Conservation (phyloP, 2,329 filamentous ascomycete species). For the Thielaviopsis euricoi region DNA sequence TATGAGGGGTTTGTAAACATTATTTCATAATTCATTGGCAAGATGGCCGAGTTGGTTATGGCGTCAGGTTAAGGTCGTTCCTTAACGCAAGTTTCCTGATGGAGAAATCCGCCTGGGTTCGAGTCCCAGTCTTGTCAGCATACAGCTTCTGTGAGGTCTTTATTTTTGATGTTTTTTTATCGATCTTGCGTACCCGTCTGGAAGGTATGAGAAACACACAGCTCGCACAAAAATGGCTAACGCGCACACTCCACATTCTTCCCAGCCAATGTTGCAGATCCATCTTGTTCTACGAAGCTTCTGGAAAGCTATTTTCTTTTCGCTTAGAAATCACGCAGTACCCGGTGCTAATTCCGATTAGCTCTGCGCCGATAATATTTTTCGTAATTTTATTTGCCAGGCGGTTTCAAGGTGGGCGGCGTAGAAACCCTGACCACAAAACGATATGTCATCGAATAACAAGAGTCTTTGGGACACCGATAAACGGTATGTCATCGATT, state of each 20-base stretch:
- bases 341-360: neutral
- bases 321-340: neutral
- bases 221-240: too few species aligned
- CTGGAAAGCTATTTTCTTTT: neutral
- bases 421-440: too few species aligned
- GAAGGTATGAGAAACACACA: neutral
- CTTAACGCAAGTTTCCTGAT: constrained; percentile 12
- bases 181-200: neutral
- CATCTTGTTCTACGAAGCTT: neutral
- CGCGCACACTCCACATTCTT: neutral
- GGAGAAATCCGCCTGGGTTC: constrained; percentile 12
- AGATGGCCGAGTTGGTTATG: constrained; percentile 23
- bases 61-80: constrained; percentile 21
- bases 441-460: neutral
- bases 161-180: neutral
- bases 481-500: neutral
- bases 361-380: neutral
- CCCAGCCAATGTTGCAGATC: neutral
- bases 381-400: too few species aligned
- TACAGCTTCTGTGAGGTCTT: neutral
- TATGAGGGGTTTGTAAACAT: neutral
- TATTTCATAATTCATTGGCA: constrained; percentile 5
- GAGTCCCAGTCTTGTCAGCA: constrained; percentile 12
- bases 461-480: neutral
- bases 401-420: neutral